Percentiles rank a stretch among this genome's conserved stretches.
phyloP scores from a whole-genome alignment of 345 rosid species.

The Durio zibethinus region DNA sequence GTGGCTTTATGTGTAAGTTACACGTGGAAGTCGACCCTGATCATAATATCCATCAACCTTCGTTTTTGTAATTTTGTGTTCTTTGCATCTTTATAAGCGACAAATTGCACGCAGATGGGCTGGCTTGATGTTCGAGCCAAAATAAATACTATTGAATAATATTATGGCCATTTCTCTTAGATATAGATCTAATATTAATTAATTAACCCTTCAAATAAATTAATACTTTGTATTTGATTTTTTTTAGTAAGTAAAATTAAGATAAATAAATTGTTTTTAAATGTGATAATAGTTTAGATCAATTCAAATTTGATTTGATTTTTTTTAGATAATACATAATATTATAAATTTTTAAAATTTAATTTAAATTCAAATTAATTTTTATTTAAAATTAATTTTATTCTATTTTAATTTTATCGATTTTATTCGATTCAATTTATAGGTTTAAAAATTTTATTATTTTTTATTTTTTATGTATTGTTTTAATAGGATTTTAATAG shows the following conservation, averaged over 20 bases:
- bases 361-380: no score
- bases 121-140: conserved; percentile 16
- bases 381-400: no score
- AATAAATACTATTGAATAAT: not conserved
- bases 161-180: not conserved
- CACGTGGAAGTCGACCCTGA: not conserved
- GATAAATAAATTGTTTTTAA: not conserved
- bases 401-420: no score
- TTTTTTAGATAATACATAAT: no score
- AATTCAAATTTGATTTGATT: no score
- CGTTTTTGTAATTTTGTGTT: not conserved
- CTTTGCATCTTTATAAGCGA: conserved; percentile 15
- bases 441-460: no score
- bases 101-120: conserved; percentile 29
- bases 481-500: no score
- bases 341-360: no score
- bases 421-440: no score
- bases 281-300: no score
- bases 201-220: not conserved
- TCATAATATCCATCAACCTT: not conserved
- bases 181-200: not conserved
- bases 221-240: not conserved
- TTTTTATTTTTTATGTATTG: no score
- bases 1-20: not conserved
- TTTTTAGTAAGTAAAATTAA: not conserved